Conservation (phyloP, 345 rosid species). For the Odontarrhena argentea region DNA sequence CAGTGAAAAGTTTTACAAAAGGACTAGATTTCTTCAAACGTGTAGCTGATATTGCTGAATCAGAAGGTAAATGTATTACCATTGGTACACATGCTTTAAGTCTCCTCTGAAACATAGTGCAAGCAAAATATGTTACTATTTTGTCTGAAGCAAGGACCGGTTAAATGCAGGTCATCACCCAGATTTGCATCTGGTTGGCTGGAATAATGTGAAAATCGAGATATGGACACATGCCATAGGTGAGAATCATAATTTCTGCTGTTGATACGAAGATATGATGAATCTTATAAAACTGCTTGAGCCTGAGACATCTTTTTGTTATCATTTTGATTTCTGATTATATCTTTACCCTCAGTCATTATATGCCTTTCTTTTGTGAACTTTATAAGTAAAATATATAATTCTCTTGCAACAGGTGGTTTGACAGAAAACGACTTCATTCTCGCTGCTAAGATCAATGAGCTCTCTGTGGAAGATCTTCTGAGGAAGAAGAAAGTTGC, state of each 20-base stretch:
- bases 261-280: conserved; percentile 20
- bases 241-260: conserved; percentile 41
- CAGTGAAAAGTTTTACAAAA: conserved; percentile 74
- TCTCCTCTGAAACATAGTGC: background rate
- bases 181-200: conserved; percentile 94
- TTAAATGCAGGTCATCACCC: conserved; percentile 89
- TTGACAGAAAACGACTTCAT: conserved; percentile 90
- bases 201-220: conserved; percentile 91
- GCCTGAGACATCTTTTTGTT: background rate
- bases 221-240: conserved; percentile 96
- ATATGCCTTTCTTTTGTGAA: background rate
- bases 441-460: conserved; percentile 83
- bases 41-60: conserved; percentile 79
- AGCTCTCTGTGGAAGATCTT: conserved; percentile 62
- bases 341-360: background rate
- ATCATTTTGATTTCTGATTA: conserved; percentile 2
- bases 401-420: conserved; percentile 56
- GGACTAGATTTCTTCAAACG: conserved; percentile 81
- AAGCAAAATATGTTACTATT: background rate
- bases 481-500: conserved; percentile 51
- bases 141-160: conserved; percentile 14
- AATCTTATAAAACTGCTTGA: conserved; percentile 17
- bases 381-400: background rate
- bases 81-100: background rate
- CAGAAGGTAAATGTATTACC: conserved; percentile 58